Conservation (phyloP, 768 basidiomycete genomes). For the Tricholoma flavovirens region DNA sequence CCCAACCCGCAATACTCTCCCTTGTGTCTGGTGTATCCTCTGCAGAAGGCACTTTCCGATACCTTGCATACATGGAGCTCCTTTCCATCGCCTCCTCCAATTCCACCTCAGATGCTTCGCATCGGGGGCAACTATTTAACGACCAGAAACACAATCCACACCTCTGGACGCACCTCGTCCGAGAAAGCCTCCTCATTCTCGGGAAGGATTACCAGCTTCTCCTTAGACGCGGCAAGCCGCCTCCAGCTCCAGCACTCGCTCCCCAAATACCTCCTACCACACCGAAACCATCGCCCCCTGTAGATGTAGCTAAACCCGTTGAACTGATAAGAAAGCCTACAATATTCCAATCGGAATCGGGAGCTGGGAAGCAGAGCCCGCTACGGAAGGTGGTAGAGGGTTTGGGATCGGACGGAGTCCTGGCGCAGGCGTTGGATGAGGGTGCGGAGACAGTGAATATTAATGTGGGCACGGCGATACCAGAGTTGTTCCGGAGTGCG, state of each 20-base stretch:
- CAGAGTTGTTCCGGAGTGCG: background rate
- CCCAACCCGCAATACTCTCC: constrained; percentile 46
- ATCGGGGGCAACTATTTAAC: constrained; percentile 53
- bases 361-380: constrained; percentile 36
- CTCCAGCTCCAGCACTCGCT: constrained; percentile 23
- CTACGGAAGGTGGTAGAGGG: constrained; percentile 47
- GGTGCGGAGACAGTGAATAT: constrained; percentile 31
- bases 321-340: constrained; percentile 31
- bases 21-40: constrained; percentile 64
- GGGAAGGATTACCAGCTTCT: constrained; percentile 68
- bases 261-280: constrained; percentile 9
- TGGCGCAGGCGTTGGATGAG: constrained; percentile 45
- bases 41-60: constrained; percentile 42
- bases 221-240: constrained; percentile 49
- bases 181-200: constrained; percentile 54
- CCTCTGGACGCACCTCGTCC: constrained; percentile 56
- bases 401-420: constrained; percentile 54
- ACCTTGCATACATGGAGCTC: constrained; percentile 67
- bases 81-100: constrained; percentile 41
- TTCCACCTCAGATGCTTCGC: constrained; percentile 33
- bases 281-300: constrained; percentile 6
- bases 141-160: constrained; percentile 63
- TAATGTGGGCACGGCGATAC: background rate
- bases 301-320: constrained; percentile 15
- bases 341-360: constrained; percentile 38